Evolutionary conservation across 768 basidiomycete species (phyloP).

Genomic region (Serpula lacrymans): DNA sequence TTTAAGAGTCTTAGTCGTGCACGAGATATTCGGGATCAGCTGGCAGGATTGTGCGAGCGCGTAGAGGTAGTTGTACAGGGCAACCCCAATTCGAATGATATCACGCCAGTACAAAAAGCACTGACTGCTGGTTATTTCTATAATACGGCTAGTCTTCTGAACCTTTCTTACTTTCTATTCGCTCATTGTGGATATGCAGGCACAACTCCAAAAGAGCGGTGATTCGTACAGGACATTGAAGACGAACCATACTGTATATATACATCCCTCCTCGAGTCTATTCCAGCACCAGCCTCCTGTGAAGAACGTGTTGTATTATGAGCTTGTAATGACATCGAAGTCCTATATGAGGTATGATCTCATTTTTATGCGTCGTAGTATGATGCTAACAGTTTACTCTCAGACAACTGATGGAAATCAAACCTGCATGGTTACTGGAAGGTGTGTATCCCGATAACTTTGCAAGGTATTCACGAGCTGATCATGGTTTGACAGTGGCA

Average conservation of each 20-base stretch:
- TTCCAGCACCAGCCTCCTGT: conserved; percentile 96
- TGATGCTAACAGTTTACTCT: background rate
- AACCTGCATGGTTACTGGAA: conserved; percentile 91
- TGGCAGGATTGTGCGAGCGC: conserved; percentile 93
- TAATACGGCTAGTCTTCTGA: conserved; percentile 62
- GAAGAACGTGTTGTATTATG: conserved; percentile 89
- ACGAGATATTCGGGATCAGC: conserved; percentile 93
- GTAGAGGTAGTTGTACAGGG: conserved; percentile 88
- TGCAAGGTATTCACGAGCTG: conserved; percentile 6
- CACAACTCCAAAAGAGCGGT: conserved; percentile 90
- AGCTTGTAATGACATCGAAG: conserved; percentile 95
- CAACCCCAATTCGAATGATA: conserved; percentile 91
- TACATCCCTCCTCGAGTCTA: conserved; percentile 92
- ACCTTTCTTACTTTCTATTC: background rate
- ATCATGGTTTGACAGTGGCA: conserved; percentile 55
- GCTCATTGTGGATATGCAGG: conserved; percentile 40
- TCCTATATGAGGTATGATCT: conserved; percentile 80
- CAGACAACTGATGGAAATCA: conserved; percentile 97
- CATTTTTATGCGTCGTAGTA: conserved; percentile 1
- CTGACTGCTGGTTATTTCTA: conserved; percentile 95
- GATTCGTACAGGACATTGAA: conserved; percentile 97
- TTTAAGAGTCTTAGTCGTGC: conserved; percentile 94
- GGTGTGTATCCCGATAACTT: conserved; percentile 41
- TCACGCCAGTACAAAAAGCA: conserved; percentile 92
- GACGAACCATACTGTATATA: conserved; percentile 93